Evolutionary conservation across 2,329 filamentous ascomycete genomes (phyloP).

Genomic region (Nemania sp.): DNA sequence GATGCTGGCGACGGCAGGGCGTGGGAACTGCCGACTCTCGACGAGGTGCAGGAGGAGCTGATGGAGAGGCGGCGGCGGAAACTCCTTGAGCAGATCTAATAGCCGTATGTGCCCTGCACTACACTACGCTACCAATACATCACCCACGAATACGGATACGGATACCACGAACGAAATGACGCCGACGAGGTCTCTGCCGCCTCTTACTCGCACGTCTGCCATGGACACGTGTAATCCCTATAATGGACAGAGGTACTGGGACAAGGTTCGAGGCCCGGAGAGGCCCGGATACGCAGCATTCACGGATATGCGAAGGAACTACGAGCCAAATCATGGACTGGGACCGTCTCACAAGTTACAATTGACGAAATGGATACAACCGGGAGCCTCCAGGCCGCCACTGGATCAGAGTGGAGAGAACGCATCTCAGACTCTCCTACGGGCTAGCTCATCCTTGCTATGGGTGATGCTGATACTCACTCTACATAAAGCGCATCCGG

Average conservation of each 20-base stretch:
- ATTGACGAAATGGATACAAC: not conserved
- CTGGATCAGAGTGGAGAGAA: too few species aligned
- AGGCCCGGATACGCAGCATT: not conserved
- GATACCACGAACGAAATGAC: not conserved
- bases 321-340: not conserved
- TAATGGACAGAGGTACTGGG: not conserved
- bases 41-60: constrained; percentile 93
- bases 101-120: constrained; percentile 6
- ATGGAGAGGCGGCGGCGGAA: constrained; percentile 82
- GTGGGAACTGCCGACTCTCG: constrained; percentile 83
- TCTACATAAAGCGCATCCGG: too few species aligned
- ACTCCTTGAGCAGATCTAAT: constrained; percentile 76
- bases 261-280: not conserved
- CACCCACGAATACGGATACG: not conserved
- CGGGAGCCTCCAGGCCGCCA: too few species aligned
- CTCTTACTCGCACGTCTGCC: too few species aligned
- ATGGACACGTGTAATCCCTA: not conserved
- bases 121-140: not conserved
- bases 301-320: not conserved
- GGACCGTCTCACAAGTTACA: not conserved
- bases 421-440: too few species aligned
- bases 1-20: constrained; percentile 79
- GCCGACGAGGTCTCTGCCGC: not conserved
- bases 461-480: too few species aligned
- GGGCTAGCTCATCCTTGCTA: too few species aligned